phyloP scores from a whole-genome alignment of 1,284 basidiomycete species.

The Microbotryum violaceum region DNA sequence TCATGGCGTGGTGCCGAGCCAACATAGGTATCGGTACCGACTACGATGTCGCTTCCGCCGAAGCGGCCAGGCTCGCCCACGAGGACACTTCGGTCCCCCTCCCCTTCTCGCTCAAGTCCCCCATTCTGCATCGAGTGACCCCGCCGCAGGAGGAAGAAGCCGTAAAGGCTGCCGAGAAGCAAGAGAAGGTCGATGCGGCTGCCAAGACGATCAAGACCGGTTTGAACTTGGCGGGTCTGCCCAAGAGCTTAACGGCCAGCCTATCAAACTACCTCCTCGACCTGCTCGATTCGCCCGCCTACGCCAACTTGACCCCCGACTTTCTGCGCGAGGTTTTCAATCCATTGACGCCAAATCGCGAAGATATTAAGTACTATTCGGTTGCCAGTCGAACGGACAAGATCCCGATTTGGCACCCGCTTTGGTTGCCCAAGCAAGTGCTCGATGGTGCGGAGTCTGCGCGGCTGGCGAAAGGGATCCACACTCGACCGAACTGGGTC shows the following conservation, averaged over 20 bases:
- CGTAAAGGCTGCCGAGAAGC: constrained; percentile 13
- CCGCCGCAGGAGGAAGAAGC: constrained; percentile 16
- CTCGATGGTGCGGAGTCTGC: constrained; percentile 61
- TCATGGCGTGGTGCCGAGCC: constrained; percentile 98
- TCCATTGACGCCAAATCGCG: constrained; percentile 73
- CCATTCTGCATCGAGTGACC: constrained; percentile 42
- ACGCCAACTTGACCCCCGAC: constrained; percentile 82
- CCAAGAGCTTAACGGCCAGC: constrained; percentile 56
- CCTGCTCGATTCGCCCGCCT: constrained; percentile 91
- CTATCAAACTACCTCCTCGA: constrained; percentile 85
- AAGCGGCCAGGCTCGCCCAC: constrained; percentile 37
- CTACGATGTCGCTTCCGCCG: constrained; percentile 33
- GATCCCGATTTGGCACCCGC: constrained; percentile 80
- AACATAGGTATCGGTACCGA: constrained; percentile 70
- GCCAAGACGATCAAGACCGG: constrained; percentile 13
- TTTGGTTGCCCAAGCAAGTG: constrained; percentile 94
- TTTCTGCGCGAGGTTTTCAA: constrained; percentile 86
- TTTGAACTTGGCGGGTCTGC: constrained; percentile 24
- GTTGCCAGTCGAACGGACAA: constrained; percentile 69
- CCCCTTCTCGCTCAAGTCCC: constrained; percentile 48
- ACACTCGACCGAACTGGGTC: constrained; percentile 50
- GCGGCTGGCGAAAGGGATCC: constrained; percentile 50
- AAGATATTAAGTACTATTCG: constrained; percentile 78
- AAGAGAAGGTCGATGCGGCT: constrained; percentile 9
- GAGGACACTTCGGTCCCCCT: constrained; percentile 34